Conservation (phyloP, 768 basidiomycete genomes). For the Naganishia randhawae region DNA sequence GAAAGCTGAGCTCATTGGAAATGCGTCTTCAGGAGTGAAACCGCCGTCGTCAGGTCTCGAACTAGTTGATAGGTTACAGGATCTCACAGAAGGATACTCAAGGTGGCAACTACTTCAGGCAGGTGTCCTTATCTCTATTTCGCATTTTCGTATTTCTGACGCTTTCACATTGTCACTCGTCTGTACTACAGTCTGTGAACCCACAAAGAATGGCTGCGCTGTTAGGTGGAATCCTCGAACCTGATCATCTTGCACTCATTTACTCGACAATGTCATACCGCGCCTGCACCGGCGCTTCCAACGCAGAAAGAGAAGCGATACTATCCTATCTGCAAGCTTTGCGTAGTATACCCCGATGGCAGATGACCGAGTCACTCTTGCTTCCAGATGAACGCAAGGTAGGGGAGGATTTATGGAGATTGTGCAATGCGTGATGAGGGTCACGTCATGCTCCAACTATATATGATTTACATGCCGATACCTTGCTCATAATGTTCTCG, state of each 20-base stretch:
- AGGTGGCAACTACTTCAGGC: conserved; percentile 21
- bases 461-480: not conserved
- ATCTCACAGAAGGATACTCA: not conserved
- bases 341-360: conserved; percentile 9
- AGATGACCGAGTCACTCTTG: conserved; percentile 18
- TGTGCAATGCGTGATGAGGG: not conserved
- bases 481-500: conserved; percentile 56
- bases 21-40: conserved; percentile 1
- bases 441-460: not conserved
- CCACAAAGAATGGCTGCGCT: conserved; percentile 5
- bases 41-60: conserved; percentile 20
- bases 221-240: conserved; percentile 24
- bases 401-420: conserved; percentile 11
- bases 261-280: conserved; percentile 7
- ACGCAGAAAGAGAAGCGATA: not conserved
- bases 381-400: conserved; percentile 13
- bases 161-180: not conserved
- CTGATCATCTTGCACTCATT: conserved; percentile 26
- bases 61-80: conserved; percentile 20
- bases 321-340: not conserved
- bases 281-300: no score
- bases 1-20: not conserved
- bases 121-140: not conserved
- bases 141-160: not conserved
- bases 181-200: not conserved